These are phyloP conservation scores for Monotropa hypopitys DNA, from an alignment of 179 eudicot genomes.

Conservation along the genomic window DNA sequence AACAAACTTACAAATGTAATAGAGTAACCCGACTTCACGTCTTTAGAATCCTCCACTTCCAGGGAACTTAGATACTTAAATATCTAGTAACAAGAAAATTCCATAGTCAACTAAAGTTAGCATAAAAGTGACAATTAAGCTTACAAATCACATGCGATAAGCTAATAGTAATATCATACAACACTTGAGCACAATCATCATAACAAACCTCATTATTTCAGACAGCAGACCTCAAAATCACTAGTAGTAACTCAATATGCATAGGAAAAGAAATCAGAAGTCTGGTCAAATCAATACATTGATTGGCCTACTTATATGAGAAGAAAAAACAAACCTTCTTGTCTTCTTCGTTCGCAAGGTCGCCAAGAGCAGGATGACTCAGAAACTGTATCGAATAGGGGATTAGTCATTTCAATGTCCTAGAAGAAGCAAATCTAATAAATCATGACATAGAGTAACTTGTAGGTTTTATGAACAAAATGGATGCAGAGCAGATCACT, in stretches of 20 bases:
- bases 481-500: constrained; percentile 14
- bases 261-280: neutral
- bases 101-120: constrained; percentile 2
- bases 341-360: constrained; percentile 75
- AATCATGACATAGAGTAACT: neutral
- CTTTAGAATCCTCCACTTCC: constrained; percentile 83
- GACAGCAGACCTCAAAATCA: neutral
- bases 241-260: neutral
- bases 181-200: neutral
- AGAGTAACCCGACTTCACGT: constrained; percentile 87
- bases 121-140: neutral
- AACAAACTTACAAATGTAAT: constrained; percentile 68
- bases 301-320: neutral
- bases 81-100: constrained; percentile 28
- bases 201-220: neutral
- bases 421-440: neutral
- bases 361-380: constrained; percentile 90
- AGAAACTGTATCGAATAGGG: constrained; percentile 44
- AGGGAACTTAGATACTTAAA: constrained; percentile 73
- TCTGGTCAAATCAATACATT: neutral
- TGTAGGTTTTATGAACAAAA: neutral
- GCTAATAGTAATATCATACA: neutral
- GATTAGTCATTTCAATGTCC: constrained; percentile 6
- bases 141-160: neutral
- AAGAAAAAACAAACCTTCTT: constrained; percentile 46